Base-by-base conservation (phyloP, 2,329 filamentous ascomycete species). In the Trichophyton simii region DNA sequence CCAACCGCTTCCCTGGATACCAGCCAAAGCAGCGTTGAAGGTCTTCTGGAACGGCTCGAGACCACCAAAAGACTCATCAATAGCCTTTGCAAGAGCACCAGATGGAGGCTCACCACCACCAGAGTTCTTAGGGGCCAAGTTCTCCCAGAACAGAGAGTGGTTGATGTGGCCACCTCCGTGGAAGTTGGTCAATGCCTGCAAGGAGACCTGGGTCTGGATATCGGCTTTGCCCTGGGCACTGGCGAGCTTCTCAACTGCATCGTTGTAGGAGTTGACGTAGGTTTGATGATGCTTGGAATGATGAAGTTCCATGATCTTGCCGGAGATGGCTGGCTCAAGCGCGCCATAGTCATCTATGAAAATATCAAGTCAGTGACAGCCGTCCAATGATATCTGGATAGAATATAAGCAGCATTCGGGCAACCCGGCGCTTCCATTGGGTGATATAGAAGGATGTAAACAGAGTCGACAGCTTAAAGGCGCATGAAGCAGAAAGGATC, bases 231-330 rank as follows among this genome's bases (percentile, higher is more conserved):
- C 70, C 67, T 81, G 76, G 9, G 82, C 82, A 66, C 84, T 80
- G 62, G 81, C 79, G 65, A 88, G 77, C 72, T 91, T 85, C 76
- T 91, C 85, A 67, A 84, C 78, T 62, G 89, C 87, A 64, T 86
- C 82, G 80, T 96, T 96, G 80, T 89, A 88, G 74, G 87, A 87
- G 76, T 86, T 94, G 69, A 96, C 89, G 75, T 96, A 96, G 71
- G 91, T 91, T 77, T 92, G 86, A 80, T 96, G 91, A 82, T 96
- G 91, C 78, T 91, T 92, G 78, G 83, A 86, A 83, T 96, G 88
- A 82, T 96, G 91, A 54, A 95, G 84, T 79, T 95, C 89, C 91
- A 96, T 96, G 80, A 96, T 96, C 78, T 94, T 85, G 74, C 88
- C 87, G 57, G 87, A 91, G 79, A 96, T 82, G 72, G 82, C 76